Evolutionary conservation across 352 stramenopile genomes (phyloP).

Genomic region (Aphanomyces cochlioides): DNA sequence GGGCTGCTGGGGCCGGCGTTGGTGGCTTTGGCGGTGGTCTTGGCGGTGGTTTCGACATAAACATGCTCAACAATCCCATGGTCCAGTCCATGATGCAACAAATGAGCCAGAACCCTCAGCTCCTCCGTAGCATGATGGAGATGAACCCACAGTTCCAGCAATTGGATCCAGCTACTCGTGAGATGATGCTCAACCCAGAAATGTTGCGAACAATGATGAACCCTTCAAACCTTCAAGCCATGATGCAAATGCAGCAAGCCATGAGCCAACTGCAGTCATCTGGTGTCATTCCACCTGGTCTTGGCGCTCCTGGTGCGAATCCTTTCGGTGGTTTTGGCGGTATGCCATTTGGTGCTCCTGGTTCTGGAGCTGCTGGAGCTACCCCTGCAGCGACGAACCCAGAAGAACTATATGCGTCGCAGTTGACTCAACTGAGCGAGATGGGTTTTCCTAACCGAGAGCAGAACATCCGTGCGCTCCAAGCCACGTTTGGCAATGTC

Average conservation of each 20-base stretch:
- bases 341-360: constrained; percentile 37
- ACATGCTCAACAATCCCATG: constrained; percentile 84
- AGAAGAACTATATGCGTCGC: constrained; percentile 79
- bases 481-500: constrained; percentile 84
- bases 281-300: constrained; percentile 47
- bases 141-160: constrained; percentile 88
- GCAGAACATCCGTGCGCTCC: constrained; percentile 83
- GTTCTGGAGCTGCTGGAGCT: constrained; percentile 32
- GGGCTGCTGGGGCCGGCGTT: constrained; percentile 34
- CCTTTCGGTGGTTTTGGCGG: constrained; percentile 41
- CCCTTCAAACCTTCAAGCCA: constrained; percentile 86
- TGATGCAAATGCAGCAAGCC: constrained; percentile 88
- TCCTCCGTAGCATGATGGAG: constrained; percentile 82
- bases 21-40: constrained; percentile 36
- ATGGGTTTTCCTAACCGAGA: constrained; percentile 90
- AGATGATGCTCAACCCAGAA: constrained; percentile 88
- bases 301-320: constrained; percentile 2
- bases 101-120: constrained; percentile 73
- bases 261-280: constrained; percentile 79
- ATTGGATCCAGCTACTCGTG: constrained; percentile 84
- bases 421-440: constrained; percentile 85
- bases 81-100: constrained; percentile 81
- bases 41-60: constrained; percentile 35
- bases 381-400: constrained; percentile 54
- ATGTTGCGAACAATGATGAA: constrained; percentile 84